phyloP scores from a whole-genome alignment of 2,329 filamentous ascomycete species.

The Colletotrichum orchidophilum region DNA sequence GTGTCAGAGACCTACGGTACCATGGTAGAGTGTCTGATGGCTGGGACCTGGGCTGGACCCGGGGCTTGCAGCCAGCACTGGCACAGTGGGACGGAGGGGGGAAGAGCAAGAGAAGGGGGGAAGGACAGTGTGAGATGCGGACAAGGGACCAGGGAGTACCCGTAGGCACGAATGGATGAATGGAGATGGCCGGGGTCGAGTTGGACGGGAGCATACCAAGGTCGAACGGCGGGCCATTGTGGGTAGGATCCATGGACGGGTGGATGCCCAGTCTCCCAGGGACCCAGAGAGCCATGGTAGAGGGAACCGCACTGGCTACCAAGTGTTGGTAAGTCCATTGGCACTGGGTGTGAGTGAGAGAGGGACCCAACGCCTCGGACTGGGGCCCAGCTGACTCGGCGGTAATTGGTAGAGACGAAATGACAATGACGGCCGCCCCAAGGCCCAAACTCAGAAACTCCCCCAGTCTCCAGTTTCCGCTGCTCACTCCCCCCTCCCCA shows the following conservation, averaged over 20 bases:
- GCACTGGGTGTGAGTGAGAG: background rate
- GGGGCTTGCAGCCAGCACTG: constrained; percentile 5
- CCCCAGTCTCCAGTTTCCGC: background rate
- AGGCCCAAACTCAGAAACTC: constrained; percentile 7
- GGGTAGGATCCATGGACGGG: background rate
- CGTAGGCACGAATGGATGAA: background rate
- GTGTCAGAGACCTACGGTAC: too few species aligned
- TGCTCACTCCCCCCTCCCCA: background rate
- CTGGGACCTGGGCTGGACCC: constrained; percentile 30
- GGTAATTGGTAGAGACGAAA: constrained; percentile 26
- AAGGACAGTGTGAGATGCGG: background rate
- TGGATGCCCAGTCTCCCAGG: background rate
- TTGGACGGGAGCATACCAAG: background rate
- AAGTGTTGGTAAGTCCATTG: background rate
- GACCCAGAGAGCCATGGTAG: background rate
- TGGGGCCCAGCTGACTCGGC: constrained; percentile 32
- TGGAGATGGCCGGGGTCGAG: background rate
- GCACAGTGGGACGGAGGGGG: background rate
- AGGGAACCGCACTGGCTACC: background rate
- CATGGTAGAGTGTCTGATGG: constrained; percentile 24
- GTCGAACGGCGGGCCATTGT: background rate
- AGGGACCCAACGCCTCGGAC: constrained; percentile 33
- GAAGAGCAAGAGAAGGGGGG: background rate
- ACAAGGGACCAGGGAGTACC: background rate
- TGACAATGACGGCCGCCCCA: constrained; percentile 12